Percentiles rank a stretch among this genome's conserved stretches.
Evolutionary conservation across 106 monocot species (phyloP).

Genomic region (Hemerocallis citrina): DNA sequence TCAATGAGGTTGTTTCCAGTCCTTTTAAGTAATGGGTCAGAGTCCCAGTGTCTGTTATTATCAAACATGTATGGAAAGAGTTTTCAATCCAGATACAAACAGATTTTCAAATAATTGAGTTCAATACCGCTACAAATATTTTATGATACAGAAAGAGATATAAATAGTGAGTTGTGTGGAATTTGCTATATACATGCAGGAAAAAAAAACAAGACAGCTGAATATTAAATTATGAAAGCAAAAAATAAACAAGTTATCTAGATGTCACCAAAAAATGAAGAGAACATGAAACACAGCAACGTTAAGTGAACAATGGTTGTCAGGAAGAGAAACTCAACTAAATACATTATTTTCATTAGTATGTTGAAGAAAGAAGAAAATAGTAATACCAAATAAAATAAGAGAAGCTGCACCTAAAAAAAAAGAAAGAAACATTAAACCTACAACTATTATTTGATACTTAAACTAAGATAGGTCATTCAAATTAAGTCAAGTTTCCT

Average conservation of each 20-base stretch:
- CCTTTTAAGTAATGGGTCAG: neutral
- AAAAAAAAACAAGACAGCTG: too few species aligned
- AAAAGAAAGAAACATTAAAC: neutral
- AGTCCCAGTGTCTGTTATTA: neutral
- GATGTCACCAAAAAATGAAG: too few species aligned
- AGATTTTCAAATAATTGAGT: too few species aligned
- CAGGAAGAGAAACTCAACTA: neutral
- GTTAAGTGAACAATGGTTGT: neutral
- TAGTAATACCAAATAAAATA: neutral
- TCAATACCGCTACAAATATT: too few species aligned
- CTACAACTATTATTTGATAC: neutral
- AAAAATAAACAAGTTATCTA: too few species aligned
- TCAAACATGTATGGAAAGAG: constrained; percentile 1
- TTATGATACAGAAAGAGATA: too few species aligned
- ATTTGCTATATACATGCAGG: too few species aligned
- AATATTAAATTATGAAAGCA: too few species aligned
- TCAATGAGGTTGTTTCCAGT: neutral
- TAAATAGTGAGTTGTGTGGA: too few species aligned
- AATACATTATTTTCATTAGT: neutral
- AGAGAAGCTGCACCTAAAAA: neutral
- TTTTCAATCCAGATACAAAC: too few species aligned
- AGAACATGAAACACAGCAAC: neutral
- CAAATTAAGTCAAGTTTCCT: too few species aligned
- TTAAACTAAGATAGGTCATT: too few species aligned
- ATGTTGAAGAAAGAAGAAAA: neutral